Evolutionary conservation across 2,329 filamentous ascomycete genomes (phyloP).

Genomic region (Diplodia scrobiculata): DNA sequence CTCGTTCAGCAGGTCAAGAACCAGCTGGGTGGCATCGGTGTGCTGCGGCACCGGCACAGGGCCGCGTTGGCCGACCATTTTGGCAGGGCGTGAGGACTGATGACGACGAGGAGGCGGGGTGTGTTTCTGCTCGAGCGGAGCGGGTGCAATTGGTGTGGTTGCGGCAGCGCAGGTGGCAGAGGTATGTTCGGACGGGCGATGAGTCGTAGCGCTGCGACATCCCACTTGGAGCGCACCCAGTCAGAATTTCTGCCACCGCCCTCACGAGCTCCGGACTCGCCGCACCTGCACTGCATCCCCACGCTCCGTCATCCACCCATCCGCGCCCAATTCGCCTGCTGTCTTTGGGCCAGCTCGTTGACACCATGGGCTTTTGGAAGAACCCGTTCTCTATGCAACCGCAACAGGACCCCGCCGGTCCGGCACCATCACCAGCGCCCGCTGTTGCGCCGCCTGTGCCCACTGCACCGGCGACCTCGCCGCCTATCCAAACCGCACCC

Average conservation of each 20-base stretch:
- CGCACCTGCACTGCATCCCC: background rate
- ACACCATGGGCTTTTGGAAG: conserved; percentile 19
- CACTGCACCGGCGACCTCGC: background rate
- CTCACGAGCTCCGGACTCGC: conserved; percentile 13
- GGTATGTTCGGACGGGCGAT: conserved; percentile 17
- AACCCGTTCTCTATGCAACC: background rate
- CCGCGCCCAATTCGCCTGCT: background rate
- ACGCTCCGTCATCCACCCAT: background rate
- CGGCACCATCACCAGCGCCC: background rate
- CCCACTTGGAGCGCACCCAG: conserved; percentile 12
- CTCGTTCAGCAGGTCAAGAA: conserved; percentile 68
- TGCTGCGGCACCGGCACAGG: conserved; percentile 51
- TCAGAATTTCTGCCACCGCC: conserved; percentile 28
- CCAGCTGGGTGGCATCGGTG: conserved; percentile 69
- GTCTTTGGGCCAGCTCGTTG: too few relatives aligned
- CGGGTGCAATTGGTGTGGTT: conserved; percentile 16
- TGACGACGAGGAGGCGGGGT: background rate
- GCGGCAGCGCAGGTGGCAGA: background rate
- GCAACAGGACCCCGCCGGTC: background rate
- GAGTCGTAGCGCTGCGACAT: conserved; percentile 28
- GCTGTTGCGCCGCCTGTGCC: background rate
- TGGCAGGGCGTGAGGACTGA: conserved; percentile 20
- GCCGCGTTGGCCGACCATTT: conserved; percentile 52
- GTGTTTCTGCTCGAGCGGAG: background rate
- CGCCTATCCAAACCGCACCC: conserved; percentile 1